Evolutionary conservation across 176 grass and related monocot genomes (phyloP), one percentile per base, ranked within the genome.

Genomic region (Elymus sibiricus): DNA sequence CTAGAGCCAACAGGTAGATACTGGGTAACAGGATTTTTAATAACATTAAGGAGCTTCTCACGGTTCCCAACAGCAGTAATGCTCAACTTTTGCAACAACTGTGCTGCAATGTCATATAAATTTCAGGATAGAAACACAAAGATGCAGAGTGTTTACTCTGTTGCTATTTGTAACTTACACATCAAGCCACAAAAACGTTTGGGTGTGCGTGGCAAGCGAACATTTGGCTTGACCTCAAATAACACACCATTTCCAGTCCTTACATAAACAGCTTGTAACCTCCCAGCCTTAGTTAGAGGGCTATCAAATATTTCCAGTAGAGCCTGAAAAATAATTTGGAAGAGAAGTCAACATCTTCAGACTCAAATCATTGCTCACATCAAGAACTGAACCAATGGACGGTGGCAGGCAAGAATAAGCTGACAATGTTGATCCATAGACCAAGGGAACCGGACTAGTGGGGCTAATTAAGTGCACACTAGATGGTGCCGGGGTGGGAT

Each of bases 241-340:
- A 98, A 82, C n/a, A 94, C 97, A 26, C 97, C 94, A 44, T 95
- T 98, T 83, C 94, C 97, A 19, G 94, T 98, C 87, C 76, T 94
- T 27, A 98, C 94, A 83, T 94, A 95, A 87, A 98, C 92, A 83
- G 97, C 97, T 80, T 98, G 92, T 79, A 94, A 76, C 81, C 97
- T 94, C 63, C 95, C 94, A 90, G 94, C 94, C 80, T 98, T 98
- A 74, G 88, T 94, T 69, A 98, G 76, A 28, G 94, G 97, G 55
- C 97, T 98, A 91, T 98, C 94, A 76, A 98, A 94, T 91, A 98
- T 96, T 62, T 94, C 92, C 64, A 96, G 85, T 73, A 96, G 84
- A 70, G 97, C 92, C 96, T 98, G 59, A 56, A 82, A 25, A 63
- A 88, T 38, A 72, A 49, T 88, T 79, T 19, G 8, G 16, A 70